Evolutionary conservation across 306 rosid species (phyloP), one percentile per base, ranked within the genome.

Genomic region (Begonia masoniana): DNA sequence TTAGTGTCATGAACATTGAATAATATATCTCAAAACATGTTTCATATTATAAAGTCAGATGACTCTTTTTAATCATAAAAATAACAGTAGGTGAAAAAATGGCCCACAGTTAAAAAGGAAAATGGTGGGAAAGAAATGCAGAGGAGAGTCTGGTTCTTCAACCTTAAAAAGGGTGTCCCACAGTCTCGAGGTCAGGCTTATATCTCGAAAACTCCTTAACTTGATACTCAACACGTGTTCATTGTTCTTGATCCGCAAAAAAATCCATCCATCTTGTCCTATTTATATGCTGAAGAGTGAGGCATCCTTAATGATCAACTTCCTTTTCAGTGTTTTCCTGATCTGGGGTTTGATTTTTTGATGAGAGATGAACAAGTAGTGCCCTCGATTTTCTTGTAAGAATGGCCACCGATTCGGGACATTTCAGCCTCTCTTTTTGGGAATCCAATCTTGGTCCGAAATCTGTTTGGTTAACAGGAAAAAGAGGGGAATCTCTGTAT

Each of bases 151-250:
- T 26, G 35, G 35, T 26, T 26, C 35, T 26, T 26, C 35, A 26
- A 26, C 35, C 35, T 26, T 26, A 26, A 26, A 26, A 26, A 26
- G 35, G 35, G 35, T 26, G 35, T 26, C 35, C 35, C 35, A 26
- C 35, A 6, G 35, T 2, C 35, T 26, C 35, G 6, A 26, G 35
- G 35, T 26, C 35, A 26, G 35, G 35, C 35, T 26, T 3, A 26
- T 1, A 3, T 26, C 35, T 3, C 35, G 35, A 26, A 3, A 26
- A 3, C 35, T 26, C 6, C 35, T 26, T 3, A 6, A 3, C 35
- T 26, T 26, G 35, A 6, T 3, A 26, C 35, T 26, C 39, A 77
- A 73, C 94, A 75, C 88, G 92, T 84, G 92, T 63, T 73, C 56
- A 10, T 56, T 52, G 3, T 48, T 50, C 13, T 16, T 47, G 58